phyloP scores from a whole-genome alignment of 164 flowering plant genomes.

The Magnolia sinica region DNA sequence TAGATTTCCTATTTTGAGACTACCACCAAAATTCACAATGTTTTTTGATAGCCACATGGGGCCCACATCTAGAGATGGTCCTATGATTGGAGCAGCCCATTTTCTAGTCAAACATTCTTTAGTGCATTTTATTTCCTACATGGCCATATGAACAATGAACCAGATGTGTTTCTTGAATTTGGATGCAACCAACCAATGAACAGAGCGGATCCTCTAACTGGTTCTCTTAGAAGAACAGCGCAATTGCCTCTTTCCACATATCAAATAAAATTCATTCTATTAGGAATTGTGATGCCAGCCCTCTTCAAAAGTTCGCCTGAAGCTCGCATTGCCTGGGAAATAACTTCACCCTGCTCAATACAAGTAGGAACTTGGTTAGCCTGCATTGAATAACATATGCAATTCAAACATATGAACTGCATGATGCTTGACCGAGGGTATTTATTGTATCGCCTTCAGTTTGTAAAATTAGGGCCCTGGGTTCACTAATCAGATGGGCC shows the following conservation, averaged over 20 bases:
- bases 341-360: slow-evolving; percentile 51
- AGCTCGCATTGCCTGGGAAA: slow-evolving; percentile 55
- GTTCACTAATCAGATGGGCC: too few species aligned
- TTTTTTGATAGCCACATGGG: too few species aligned
- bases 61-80: too few species aligned
- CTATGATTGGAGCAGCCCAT: too few species aligned
- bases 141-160: too few species aligned
- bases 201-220: neutral
- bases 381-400: neutral
- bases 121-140: too few species aligned
- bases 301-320: slow-evolving; percentile 58
- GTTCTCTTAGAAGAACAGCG: neutral
- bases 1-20: too few species aligned
- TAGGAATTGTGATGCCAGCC: slow-evolving; percentile 70
- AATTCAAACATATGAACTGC: neutral
- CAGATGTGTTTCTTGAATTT: too few species aligned
- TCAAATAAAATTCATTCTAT: slow-evolving; percentile 65
- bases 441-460: too few species aligned
- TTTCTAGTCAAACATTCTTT: too few species aligned
- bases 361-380: slow-evolving; percentile 2
- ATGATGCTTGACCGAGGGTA: neutral
- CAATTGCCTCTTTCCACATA: neutral
- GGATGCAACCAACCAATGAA: neutral
- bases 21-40: too few species aligned
- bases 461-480: too few species aligned